phyloP scores from a whole-genome alignment of 148 eudicot species.

The Bassia scoparia region DNA sequence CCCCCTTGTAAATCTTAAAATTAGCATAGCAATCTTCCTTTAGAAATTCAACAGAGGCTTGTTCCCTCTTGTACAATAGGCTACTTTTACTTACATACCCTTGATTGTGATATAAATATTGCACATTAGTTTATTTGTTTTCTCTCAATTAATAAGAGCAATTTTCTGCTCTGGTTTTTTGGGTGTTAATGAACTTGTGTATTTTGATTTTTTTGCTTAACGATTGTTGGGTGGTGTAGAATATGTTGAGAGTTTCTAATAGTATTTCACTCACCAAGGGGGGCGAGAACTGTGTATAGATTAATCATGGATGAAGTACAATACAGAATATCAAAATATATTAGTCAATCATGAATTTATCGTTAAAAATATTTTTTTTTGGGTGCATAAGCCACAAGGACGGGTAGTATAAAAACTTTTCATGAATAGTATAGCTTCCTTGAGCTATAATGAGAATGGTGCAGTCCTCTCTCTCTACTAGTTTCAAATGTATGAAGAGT shows the following conservation, averaged over 20 bases:
- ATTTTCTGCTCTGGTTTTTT: background rate
- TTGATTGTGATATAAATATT: background rate
- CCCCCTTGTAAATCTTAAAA: constrained; percentile 11
- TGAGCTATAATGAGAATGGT: too few relatives aligned
- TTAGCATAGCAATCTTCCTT: background rate
- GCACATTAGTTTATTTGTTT: background rate
- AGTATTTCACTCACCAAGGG: too few relatives aligned
- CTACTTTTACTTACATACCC: background rate
- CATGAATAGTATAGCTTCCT: too few relatives aligned
- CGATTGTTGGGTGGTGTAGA: background rate
- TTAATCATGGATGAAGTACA: too few relatives aligned
- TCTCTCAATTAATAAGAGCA: background rate
- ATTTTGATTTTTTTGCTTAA: background rate
- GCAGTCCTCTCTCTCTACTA: too few relatives aligned
- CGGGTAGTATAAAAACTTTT: too few relatives aligned
- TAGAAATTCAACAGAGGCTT: background rate
- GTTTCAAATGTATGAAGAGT: too few relatives aligned
- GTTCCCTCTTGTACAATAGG: background rate
- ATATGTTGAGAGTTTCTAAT: background rate
- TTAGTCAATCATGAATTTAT: too few relatives aligned
- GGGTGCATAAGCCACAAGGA: too few relatives aligned
- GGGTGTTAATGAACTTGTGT: background rate
- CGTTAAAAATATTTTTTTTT: too few relatives aligned
- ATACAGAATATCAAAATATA: too few relatives aligned
- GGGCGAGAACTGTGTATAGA: too few relatives aligned